Evolutionary conservation across 208 protist genomes (phyloP), one percentile per base, ranked within the genome.

Genomic region (Leishmania arabica): DNA sequence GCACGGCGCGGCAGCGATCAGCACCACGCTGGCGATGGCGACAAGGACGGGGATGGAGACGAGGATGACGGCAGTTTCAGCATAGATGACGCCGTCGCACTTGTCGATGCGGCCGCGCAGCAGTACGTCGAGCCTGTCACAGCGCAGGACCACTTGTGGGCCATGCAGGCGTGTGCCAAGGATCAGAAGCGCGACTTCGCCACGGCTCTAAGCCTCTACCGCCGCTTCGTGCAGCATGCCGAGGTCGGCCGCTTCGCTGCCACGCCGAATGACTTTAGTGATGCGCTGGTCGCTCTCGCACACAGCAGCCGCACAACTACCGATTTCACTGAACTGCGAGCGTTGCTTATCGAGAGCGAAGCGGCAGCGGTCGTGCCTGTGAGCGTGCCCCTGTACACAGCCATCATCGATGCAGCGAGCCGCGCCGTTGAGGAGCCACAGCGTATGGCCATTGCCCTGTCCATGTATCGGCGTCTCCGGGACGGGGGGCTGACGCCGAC

Each of bases 401-500:
- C 88, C 37, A 71, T 97, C 34, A 93, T 97, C 73, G 88, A 91
- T 49, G 92, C 94, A 17, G 88, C 91, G 40, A 91, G 89, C 54
- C 87, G 91, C 47, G 90, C 91, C 0, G 60, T 68, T 34, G 88
- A 91, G 62, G 82, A 95, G 74, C 88, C 89, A 42, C 70, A 93
- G 66, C 82, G 89, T 19, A 89, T 95, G 91, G 8, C 83, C 62
- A 85, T 97, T 54, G 92, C 94, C 19, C 85, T 97, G 49, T 86
- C 86, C n/a, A 85, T 97, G 27, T 97, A 97, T 80, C 88, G 94
- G 24, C 90, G 90, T n/a, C 81, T 97, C 34, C 91, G 91, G 1
- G 94, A 97, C 76, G 89, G 86, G 3, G 68, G 69, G 7, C 77
- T 96, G 68, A 75, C 79, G 3, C 91, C 87, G 49, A 91, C 72